These are phyloP conservation scores for Colletotrichum gigasporum DNA, from an alignment of 2,329 filamentous ascomycete genomes.

Conservation along the genomic window DNA sequence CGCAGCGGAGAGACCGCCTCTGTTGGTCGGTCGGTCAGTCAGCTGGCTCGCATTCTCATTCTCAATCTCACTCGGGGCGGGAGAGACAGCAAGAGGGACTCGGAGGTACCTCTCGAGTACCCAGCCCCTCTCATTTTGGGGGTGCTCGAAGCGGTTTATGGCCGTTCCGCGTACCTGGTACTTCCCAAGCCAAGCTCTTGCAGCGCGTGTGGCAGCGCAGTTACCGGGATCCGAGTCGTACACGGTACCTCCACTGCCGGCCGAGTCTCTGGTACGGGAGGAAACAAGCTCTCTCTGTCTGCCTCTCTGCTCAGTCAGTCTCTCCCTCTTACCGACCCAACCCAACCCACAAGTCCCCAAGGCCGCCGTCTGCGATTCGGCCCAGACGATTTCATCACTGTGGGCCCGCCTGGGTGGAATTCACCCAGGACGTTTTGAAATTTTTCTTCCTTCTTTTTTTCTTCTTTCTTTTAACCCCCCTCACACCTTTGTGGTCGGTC, in stretches of 20 bases:
- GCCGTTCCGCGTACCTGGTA: background rate
- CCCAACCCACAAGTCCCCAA: background rate
- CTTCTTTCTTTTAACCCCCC: background rate
- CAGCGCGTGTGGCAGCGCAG: background rate
- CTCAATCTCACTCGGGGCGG: background rate
- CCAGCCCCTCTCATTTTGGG: slow-evolving; percentile 9
- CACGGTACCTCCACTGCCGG: background rate
- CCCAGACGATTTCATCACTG: slow-evolving; percentile 2
- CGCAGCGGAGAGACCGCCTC: background rate
- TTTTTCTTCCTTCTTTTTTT: slow-evolving; percentile 5
- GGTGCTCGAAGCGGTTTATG: background rate
- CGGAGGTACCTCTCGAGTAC: background rate
- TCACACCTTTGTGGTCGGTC: background rate
- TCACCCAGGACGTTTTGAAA: slow-evolving; percentile 8
- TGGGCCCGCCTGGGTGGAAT: slow-evolving; percentile 10
- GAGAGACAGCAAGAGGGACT: background rate
- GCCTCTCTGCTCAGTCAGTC: background rate
- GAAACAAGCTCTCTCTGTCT: background rate
- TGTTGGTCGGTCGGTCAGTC: slow-evolving; percentile 8
- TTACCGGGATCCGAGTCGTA: background rate
- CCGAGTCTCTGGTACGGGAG: background rate
- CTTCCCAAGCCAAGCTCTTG: background rate
- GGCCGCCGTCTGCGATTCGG: slow-evolving; percentile 3
- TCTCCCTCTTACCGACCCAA: background rate
- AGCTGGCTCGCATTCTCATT: background rate